Base-by-base conservation (phyloP, 2,329 filamentous ascomycete species). In the Colletotrichum sp. region DNA sequence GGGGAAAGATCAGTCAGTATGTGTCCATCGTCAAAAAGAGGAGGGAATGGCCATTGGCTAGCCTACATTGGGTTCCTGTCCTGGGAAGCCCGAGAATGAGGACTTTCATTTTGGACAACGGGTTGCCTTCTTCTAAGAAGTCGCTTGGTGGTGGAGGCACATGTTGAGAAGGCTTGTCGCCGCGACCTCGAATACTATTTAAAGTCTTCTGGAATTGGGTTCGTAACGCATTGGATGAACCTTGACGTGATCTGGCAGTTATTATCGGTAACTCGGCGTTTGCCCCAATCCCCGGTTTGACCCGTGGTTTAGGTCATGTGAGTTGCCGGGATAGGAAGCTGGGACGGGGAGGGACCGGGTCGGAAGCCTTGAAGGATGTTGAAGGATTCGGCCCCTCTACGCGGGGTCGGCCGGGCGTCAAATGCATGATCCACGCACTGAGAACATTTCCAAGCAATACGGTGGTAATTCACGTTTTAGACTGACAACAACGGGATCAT, bases 11-110 rank as follows among this genome's bases (percentile, higher is more conserved):
- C 2, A 1, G 4, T 36, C 6, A 48, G 60, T 6, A 32, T 9
- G 16, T 74, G 34, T 60, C 36, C 36, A 74, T 48, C 27, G 19
- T 61, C 22, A 39, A 16, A 36, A 27, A 19, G 36, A 22, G 27
- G 8, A 34, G 34, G 30, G 65, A 16, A 55, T 9, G 1, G 27
- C 15, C 8, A 16, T 28, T 19, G 55, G 32, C 15, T 74, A 78
- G 72, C 44, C n/a, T 72, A 82, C 84, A 82, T 73, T 82, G 80
- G 22, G 82, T 83, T 16, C 83, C 83, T 8, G 83, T 83, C 32
- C 82, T 78, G 27, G 80, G 81, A 25, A 81, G 79, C 15, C 83
- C 83, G 30, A 86, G 73, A 36, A 84, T 78, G 5, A 86, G 80
- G 28, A 85, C 79, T 67, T 83, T 81, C 82, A 83, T 82, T 3